Percentiles rank a stretch among this genome's conserved stretches.
Conservation (phyloP, 1,139 yeast species). For the Saccharomycopsis crataegensis region DNA sequence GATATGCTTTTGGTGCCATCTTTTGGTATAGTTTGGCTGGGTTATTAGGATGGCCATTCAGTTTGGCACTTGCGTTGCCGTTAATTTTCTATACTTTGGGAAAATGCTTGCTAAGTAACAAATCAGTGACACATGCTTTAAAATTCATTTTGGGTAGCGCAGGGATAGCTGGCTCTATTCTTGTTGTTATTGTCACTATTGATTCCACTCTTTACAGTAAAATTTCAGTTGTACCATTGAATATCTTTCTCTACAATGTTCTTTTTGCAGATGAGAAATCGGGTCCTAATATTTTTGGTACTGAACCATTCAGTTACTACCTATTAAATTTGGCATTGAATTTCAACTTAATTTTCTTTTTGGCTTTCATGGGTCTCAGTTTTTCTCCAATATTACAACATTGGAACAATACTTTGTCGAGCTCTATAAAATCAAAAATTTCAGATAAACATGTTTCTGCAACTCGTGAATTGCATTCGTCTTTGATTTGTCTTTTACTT, state of each 20-base stretch:
- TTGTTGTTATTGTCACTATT: constrained; percentile 36
- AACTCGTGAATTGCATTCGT: neutral
- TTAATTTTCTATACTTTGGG: constrained; percentile 34
- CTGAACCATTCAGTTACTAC: constrained; percentile 78
- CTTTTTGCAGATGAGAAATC: constrained; percentile 56
- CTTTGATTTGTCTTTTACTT: constrained; percentile 27
- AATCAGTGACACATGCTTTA: constrained; percentile 8
- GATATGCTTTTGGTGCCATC: constrained; percentile 30
- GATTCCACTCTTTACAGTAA: constrained; percentile 66
- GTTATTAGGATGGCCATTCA: constrained; percentile 88
- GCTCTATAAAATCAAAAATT: neutral
- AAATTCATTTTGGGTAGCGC: constrained; percentile 27
- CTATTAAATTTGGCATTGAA: constrained; percentile 61
- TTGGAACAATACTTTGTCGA: neutral
- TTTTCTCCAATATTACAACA: constrained; percentile 23
- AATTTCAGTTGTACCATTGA: constrained; percentile 64
- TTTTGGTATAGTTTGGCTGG: constrained; percentile 59
- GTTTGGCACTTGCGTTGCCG: constrained; percentile 58
- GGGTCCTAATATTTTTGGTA: constrained; percentile 91
- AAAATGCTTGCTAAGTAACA: too few species aligned
- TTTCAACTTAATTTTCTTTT: constrained; percentile 50
- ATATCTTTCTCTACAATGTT: constrained; percentile 80
- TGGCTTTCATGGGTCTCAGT: constrained; percentile 39
- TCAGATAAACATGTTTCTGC: neutral
- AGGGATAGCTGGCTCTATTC: constrained; percentile 27